Evolutionary conservation across 345 rosid genomes (phyloP).

Genomic region (Euphorbia lathyris): DNA sequence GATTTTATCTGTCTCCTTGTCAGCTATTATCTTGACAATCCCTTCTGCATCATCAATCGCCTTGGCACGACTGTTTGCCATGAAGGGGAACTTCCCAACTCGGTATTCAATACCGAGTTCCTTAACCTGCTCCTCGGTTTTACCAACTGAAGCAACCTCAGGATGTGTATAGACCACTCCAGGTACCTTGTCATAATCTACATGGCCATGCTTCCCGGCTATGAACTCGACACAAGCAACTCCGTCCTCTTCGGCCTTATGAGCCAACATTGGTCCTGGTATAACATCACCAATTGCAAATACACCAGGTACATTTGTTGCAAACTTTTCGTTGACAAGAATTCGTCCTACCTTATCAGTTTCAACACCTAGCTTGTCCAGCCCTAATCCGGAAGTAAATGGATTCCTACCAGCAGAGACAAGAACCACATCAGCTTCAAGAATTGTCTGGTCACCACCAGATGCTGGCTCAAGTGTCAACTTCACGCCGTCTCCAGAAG

Average conservation of each 20-base stretch:
- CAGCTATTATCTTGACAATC: slow-evolving; percentile 85
- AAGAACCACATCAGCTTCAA: slow-evolving; percentile 94
- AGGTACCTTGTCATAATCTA: slow-evolving; percentile 95
- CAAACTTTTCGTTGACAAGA: slow-evolving; percentile 73
- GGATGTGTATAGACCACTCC: slow-evolving; percentile 99
- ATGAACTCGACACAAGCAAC: slow-evolving; percentile 97
- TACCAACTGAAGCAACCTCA: slow-evolving; percentile 96
- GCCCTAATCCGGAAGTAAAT: slow-evolving; percentile 84
- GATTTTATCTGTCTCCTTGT: slow-evolving; percentile 91
- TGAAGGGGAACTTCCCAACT: slow-evolving; percentile 95
- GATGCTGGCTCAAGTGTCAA: slow-evolving; percentile 83
- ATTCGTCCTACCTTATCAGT: slow-evolving; percentile 83
- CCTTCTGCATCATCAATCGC: slow-evolving; percentile 96
- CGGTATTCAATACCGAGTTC: slow-evolving; percentile 63
- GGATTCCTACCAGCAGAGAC: slow-evolving; percentile 95
- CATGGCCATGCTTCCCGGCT: slow-evolving; percentile 96
- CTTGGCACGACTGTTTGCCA: slow-evolving; percentile 99
- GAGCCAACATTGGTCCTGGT: slow-evolving; percentile 99
- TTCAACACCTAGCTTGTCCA: slow-evolving; percentile 89
- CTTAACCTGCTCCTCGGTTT: slow-evolving; percentile 98
- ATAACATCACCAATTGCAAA: slow-evolving; percentile 96
- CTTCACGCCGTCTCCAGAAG: slow-evolving; percentile 71
- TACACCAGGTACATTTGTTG: slow-evolving; percentile 78
- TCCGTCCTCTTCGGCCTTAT: slow-evolving; percentile 99
- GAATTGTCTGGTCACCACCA: slow-evolving; percentile 78